A percentile compares a stretch with the other conserved stretches of the same genome.
Evolutionary conservation across 2,329 filamentous ascomycete species (phyloP).

Genomic region (Chalara sp.): DNA sequence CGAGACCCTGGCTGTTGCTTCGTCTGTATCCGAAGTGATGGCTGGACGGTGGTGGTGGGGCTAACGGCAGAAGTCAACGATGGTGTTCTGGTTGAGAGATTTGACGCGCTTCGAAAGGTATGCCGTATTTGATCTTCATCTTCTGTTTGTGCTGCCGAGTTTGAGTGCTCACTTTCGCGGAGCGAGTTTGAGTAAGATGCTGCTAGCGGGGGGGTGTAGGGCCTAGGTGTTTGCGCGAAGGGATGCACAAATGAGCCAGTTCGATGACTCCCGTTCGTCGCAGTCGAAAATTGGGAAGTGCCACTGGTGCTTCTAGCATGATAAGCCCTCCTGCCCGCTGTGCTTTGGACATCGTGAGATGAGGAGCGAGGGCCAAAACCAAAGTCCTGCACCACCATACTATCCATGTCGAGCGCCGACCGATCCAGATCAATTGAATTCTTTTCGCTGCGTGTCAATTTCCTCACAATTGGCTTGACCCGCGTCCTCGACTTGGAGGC

Average conservation of each 20-base stretch:
- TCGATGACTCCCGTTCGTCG: slow-evolving; percentile 42
- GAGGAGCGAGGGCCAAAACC: slow-evolving; percentile 19
- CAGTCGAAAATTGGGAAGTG: slow-evolving; percentile 45
- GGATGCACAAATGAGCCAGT: slow-evolving; percentile 50
- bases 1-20: slow-evolving; percentile 19
- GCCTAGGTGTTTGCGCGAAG: slow-evolving; percentile 57
- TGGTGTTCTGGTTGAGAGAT: slow-evolving; percentile 16
- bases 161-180: slow-evolving; percentile 42
- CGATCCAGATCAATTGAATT: slow-evolving; percentile 57
- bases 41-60: slow-evolving; percentile 11
- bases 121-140: slow-evolving; percentile 22
- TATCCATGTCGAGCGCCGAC: slow-evolving; percentile 44
- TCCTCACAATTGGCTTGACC: slow-evolving; percentile 55
- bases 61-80: slow-evolving; percentile 14
- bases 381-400: slow-evolving; percentile 29
- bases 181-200: slow-evolving; percentile 49
- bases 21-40: slow-evolving; percentile 20
- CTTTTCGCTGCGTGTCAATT: slow-evolving; percentile 46
- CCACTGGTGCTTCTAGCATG: slow-evolving; percentile 54
- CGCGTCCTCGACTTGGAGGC: slow-evolving; percentile 20
- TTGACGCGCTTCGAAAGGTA: slow-evolving; percentile 20
- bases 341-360: slow-evolving; percentile 21
- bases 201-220: slow-evolving; percentile 48
- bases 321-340: slow-evolving; percentile 19
- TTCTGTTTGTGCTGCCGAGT: slow-evolving; percentile 22